Percentiles rank a stretch among this genome's conserved stretches.
Evolutionary conservation across 495 filamentous ascomycete genomes (phyloP).

Genomic region (Penicillium ochrochloron): DNA sequence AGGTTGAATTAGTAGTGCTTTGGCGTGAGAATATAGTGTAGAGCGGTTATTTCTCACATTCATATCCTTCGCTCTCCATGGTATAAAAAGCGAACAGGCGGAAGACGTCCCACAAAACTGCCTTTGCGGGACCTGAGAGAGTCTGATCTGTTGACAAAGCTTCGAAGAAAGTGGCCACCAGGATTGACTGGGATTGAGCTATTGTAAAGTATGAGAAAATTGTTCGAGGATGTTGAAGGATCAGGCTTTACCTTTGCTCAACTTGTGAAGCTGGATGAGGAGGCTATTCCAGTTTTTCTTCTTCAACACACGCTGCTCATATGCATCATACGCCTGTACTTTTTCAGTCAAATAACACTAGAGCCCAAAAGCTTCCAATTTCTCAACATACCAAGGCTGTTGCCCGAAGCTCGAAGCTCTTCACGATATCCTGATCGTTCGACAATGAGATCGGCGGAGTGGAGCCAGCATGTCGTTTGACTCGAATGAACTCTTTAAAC

Average conservation of each 20-base stretch:
- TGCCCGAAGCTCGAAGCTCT: slow-evolving; percentile 48
- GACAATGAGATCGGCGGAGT: slow-evolving; percentile 17
- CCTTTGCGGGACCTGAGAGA: slow-evolving; percentile 29
- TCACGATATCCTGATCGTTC: slow-evolving; percentile 43
- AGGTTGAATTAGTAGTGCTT: neutral
- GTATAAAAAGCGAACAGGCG: slow-evolving; percentile 51
- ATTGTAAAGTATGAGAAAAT: neutral
- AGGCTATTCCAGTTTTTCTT: slow-evolving; percentile 53
- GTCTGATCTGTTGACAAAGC: slow-evolving; percentile 30
- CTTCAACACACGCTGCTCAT: slow-evolving; percentile 47
- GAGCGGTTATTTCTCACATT: slow-evolving; percentile 23
- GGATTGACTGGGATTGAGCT: slow-evolving; percentile 53
- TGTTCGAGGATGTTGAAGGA: neutral
- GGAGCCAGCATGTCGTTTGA: neutral
- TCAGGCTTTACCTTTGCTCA: slow-evolving; percentile 42
- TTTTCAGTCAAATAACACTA: neutral
- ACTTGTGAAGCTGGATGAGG: slow-evolving; percentile 48
- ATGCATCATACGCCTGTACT: slow-evolving; percentile 42
- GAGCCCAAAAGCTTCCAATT: neutral
- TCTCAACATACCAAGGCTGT: slow-evolving; percentile 35
- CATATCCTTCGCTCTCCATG: slow-evolving; percentile 42
- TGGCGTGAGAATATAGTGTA: neutral
- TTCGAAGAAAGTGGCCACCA: slow-evolving; percentile 47
- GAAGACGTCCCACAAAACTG: slow-evolving; percentile 42
- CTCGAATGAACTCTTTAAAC: slow-evolving; percentile 31